Base-by-base conservation (phyloP, 202 grass and related monocot species). In the Panicum hallii region DNA sequence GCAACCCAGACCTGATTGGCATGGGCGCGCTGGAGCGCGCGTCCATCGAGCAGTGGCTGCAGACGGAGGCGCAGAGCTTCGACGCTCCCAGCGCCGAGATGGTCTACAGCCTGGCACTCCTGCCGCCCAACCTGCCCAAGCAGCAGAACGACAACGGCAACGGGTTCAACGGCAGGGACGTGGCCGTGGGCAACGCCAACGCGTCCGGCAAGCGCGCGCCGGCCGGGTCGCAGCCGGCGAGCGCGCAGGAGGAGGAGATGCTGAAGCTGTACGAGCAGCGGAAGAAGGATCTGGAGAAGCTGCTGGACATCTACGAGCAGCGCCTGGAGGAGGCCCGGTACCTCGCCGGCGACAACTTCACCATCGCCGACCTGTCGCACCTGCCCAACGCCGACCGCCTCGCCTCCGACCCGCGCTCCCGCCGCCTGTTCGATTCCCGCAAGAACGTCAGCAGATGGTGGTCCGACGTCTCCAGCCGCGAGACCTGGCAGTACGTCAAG, bases 21-120 rank as follows among this genome's bases (percentile, higher is more conserved):
- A 71, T 83, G 23, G 94, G 94, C 4, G 77, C 90, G 10, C 86
- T 97, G 70, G 94, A 93, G 83, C 94, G 94, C 20, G 87, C 94
- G 57, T 77, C 91, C 81, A 89, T 97, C 41, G 94, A 97, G 79
- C 94, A 97, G 78, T 97, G 94, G 94, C 91, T 97, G 70, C 86
- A 93, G 62, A 90, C 94, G 20, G 94, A 97, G 94, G 91, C 89
- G 79, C 94, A 97, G 89, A 93, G 85, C 91, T 97, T 97, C 80
- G 90, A 93, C 82, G 74, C 83, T 11, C 82, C 91, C 42, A 93
- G 94, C 81, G 84, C 94, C 43, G 89, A 89, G 78, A 88, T 97
- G 68, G 90, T 97, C n/a, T 97, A 89, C 88, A 94, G 87, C 83
- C 88, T 94, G 1, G 94, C 86, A 0, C 19, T 89, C 47, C 65